A percentile compares a stretch with the other conserved stretches of the same genome.
Conservation (phyloP, 2,329 filamentous ascomycete species). For the Rosellinia necatrix region DNA sequence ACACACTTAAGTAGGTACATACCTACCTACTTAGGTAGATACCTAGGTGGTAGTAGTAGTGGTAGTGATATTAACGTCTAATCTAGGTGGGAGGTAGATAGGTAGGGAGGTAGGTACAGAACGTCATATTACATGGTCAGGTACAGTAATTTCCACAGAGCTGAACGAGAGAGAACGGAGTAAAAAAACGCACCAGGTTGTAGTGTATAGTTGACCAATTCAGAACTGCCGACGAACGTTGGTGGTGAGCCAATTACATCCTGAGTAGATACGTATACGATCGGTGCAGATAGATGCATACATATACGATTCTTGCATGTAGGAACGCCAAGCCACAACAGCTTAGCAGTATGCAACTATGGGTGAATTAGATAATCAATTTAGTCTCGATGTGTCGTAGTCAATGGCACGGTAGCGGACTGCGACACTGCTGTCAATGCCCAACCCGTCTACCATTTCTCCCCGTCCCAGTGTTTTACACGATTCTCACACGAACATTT, state of each 20-base stretch:
- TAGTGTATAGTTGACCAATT: too few relatives aligned
- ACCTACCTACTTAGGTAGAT: too few relatives aligned
- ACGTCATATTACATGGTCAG: too few relatives aligned
- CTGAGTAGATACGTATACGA: conserved; percentile 20
- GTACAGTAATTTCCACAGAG: not conserved
- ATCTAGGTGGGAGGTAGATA: too few relatives aligned
- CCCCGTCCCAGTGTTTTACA: not conserved
- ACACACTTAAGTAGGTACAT: too few relatives aligned
- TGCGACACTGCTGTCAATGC: not conserved
- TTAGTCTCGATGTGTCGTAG: too few relatives aligned
- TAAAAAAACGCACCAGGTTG: too few relatives aligned
- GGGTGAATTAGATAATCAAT: not conserved
- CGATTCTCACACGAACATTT: not conserved
- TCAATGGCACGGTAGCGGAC: not conserved
- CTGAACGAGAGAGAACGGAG: not conserved
- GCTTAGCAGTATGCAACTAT: not conserved
- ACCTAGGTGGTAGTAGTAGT: too few relatives aligned
- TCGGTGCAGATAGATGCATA: conserved; percentile 7
- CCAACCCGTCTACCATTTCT: not conserved
- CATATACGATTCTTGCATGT: conserved; percentile 15
- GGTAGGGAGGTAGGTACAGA: too few relatives aligned
- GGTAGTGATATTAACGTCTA: too few relatives aligned
- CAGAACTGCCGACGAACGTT: not conserved
- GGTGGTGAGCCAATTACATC: too few relatives aligned
- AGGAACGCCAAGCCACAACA: not conserved